Percentiles rank a stretch among this genome's conserved stretches.
Evolutionary conservation across 441 rosid genomes (phyloP).

Genomic region (Isatis lusitanica): DNA sequence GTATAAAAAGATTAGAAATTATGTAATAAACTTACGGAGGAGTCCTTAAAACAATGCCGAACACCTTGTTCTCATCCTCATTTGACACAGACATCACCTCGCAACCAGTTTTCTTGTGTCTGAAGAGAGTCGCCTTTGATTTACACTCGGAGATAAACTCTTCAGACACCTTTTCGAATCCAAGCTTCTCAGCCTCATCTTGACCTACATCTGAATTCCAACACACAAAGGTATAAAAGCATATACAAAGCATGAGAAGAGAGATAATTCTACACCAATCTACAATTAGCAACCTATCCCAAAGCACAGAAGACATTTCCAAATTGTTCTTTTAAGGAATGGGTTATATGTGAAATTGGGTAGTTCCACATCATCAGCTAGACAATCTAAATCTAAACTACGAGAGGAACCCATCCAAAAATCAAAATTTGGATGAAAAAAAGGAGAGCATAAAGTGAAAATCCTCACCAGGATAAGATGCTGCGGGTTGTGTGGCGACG

Average conservation of each 20-base stretch:
- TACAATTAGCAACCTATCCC: neutral
- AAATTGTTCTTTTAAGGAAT: slow-evolving; percentile 2
- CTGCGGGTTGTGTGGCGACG: slow-evolving; percentile 62
- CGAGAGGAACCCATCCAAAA: neutral
- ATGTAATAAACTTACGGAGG: slow-evolving; percentile 70
- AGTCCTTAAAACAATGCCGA: slow-evolving; percentile 90
- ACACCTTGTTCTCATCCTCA: slow-evolving; percentile 95
- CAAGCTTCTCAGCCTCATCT: slow-evolving; percentile 74
- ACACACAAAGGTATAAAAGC: neutral
- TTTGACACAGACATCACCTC: slow-evolving; percentile 92
- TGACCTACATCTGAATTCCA: slow-evolving; percentile 46
- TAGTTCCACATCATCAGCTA: neutral
- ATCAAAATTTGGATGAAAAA: neutral
- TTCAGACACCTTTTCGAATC: slow-evolving; percentile 82
- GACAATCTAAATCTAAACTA: neutral
- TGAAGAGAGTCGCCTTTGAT: slow-evolving; percentile 76
- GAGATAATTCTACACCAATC: neutral
- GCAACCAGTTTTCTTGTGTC: slow-evolving; percentile 88
- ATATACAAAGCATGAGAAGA: neutral
- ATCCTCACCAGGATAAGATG: slow-evolving; percentile 52
- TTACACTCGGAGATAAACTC: slow-evolving; percentile 88
- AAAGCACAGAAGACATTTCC: neutral
- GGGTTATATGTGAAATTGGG: neutral
- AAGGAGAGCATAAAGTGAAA: neutral
- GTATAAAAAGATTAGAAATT: neutral